Evolutionary conservation across 805 yeast species (phyloP).

Genomic region (Suhomyces sp.): DNA sequence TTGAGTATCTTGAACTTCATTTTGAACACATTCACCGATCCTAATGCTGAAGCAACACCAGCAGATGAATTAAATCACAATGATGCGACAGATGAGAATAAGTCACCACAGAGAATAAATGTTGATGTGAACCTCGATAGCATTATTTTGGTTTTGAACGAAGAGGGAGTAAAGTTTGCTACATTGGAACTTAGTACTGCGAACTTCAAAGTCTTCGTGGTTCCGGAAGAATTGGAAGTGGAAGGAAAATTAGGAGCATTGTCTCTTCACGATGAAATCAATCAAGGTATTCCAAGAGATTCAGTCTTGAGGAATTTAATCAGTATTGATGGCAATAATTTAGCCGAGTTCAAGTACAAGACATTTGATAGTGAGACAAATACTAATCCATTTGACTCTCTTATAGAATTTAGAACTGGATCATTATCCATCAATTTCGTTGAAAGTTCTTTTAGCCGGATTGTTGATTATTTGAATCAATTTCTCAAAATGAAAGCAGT

Average conservation of each 20-base stretch:
- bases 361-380: conserved; percentile 61
- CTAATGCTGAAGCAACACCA: conserved; percentile 61
- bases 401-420: conserved; percentile 65
- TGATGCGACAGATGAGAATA: conserved; percentile 50
- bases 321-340: conserved; percentile 74
- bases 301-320: conserved; percentile 64
- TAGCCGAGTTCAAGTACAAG: conserved; percentile 82
- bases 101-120: conserved; percentile 71
- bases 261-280: conserved; percentile 71
- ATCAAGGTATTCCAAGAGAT: conserved; percentile 57
- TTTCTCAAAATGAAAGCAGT: conserved; percentile 82
- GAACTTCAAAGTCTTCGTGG: conserved; percentile 55
- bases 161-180: conserved; percentile 78
- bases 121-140: conserved; percentile 69
- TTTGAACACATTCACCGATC: conserved; percentile 84
- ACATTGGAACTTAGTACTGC: conserved; percentile 77
- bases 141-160: conserved; percentile 71
- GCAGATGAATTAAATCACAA: conserved; percentile 72
- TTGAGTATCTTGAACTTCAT: conserved; percentile 77
- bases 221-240: conserved; percentile 77
- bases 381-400: conserved; percentile 50
- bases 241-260: conserved; percentile 73
- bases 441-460: conserved; percentile 71
- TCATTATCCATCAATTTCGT: conserved; percentile 74
- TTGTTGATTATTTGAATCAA: conserved; percentile 64